A percentile compares a stretch with the other conserved stretches of the same genome.
phyloP scores from a whole-genome alignment of 1,139 yeast species.

The Waltiozyma solani region DNA sequence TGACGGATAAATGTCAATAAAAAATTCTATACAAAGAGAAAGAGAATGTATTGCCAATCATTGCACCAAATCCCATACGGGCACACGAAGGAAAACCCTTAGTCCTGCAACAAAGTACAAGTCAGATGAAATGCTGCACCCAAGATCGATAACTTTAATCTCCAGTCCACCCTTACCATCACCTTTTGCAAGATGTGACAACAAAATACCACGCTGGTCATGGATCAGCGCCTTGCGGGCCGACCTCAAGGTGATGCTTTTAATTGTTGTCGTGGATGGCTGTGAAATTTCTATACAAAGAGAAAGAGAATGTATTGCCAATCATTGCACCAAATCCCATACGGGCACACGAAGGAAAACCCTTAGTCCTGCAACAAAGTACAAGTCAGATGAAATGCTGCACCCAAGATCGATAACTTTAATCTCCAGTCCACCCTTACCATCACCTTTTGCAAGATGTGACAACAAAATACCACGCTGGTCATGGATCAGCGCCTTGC shows the following conservation, averaged over 20 bases:
- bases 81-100: conserved; percentile 79
- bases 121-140: conserved; percentile 71
- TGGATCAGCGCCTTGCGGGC: conserved; percentile 45
- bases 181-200: conserved; percentile 12
- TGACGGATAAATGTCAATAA: no score
- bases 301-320: conserved; percentile 38
- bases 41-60: conserved; percentile 51
- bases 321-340: conserved; percentile 78
- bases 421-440: conserved; percentile 53
- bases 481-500: conserved; percentile 72
- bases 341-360: conserved; percentile 78
- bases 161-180: conserved; percentile 45
- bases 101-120: conserved; percentile 35
- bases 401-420: conserved; percentile 70
- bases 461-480: conserved; percentile 40
- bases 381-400: conserved; percentile 54
- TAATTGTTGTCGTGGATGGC: background rate
- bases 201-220: conserved; percentile 53
- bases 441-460: conserved; percentile 5
- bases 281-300: background rate
- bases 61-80: conserved; percentile 79
- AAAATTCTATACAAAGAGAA: background rate
- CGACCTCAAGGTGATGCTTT: background rate
- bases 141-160: conserved; percentile 59
- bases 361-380: conserved; percentile 47